Base-by-base conservation (phyloP, 768 basidiomycete species). In the Flagelloscypha sp. region DNA sequence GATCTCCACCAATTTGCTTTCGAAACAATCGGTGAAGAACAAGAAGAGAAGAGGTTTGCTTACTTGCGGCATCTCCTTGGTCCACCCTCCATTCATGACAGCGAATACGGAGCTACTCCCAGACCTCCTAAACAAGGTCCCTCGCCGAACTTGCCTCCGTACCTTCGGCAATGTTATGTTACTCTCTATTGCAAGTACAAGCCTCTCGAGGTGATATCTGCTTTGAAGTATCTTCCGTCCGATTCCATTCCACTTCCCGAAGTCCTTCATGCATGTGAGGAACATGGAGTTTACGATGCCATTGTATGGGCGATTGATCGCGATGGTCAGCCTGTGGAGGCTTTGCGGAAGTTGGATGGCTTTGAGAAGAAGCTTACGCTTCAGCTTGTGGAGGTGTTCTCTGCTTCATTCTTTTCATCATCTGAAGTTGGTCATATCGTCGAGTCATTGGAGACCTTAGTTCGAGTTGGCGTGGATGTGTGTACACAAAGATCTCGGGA, bases 51-150 rank as follows among this genome's bases (percentile, higher is more conserved):
- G 31, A 79, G 79, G 38, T 83, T 84, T 44, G 61, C 71, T 6
- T 99, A 99, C 57, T 74, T 98, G 6, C 72, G 71, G 9, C 71
- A 69, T 46, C 66, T 99, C 6, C 62, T 94, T 11, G 70, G 78
- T 12, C 76, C 74, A 7, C 60, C 61, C 12, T 55, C 55, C 29
- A 43, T 50, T 2, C 64, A 69, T 12, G 69, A 76, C 6, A 61
- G 59, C 20, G 68, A 70, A 20, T 50, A 55, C 27, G 39, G 44
- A 4, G 31, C 38, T 9, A 46, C 51, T 24, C 45, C 42, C 8
- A 50, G 45, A 9, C 39, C 48, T 35, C 40, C 48, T 6, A 27
- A 32, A 31, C 24, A 35, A 6, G 45, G 46, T 1, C 62, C 69
- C 5, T 72, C 72, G 1, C 41, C 48, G 20, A 55, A 67, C n/a